These are phyloP conservation scores for Thalassiosira ordinaria DNA, from an alignment of 352 stramenopile species.

Conservation along the genomic window DNA sequence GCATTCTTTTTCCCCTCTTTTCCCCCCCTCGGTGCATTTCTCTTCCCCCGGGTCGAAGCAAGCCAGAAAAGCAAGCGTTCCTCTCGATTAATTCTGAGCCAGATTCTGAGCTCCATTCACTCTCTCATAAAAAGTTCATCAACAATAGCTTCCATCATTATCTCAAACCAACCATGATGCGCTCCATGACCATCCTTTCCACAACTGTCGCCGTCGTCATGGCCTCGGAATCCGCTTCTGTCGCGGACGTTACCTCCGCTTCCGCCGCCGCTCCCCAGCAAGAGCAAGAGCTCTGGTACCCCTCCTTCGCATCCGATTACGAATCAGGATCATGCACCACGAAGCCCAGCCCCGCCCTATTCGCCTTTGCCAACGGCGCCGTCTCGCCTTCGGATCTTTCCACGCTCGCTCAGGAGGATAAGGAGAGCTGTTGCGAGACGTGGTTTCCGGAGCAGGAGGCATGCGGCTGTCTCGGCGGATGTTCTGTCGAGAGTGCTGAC, in stretches of 20 bases:
- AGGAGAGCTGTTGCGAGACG: neutral
- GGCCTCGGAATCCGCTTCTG: neutral
- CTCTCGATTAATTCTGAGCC: no score
- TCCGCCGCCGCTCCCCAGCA: neutral
- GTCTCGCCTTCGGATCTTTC: neutral
- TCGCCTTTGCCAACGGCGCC: neutral
- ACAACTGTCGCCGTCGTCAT: neutral
- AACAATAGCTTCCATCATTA: no score
- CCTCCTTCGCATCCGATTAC: neutral
- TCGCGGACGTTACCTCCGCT: neutral
- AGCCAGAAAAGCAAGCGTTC: no score
- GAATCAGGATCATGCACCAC: neutral
- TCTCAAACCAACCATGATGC: neutral
- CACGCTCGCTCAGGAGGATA: neutral
- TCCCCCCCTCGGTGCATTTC: no score
- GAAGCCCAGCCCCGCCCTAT: neutral
- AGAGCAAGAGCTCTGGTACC: neutral
- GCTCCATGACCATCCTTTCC: slow-evolving; percentile 10
- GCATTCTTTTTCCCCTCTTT: no score
- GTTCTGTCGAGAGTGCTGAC: neutral
- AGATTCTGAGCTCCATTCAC: no score
- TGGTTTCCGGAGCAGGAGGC: neutral
- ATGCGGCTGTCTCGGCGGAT: slow-evolving; percentile 3
- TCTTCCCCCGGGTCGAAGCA: no score
- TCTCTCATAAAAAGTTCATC: neutral